Base-by-base conservation (phyloP, 164 flowering plant genomes). In the Cinnamomum micranthum region DNA sequence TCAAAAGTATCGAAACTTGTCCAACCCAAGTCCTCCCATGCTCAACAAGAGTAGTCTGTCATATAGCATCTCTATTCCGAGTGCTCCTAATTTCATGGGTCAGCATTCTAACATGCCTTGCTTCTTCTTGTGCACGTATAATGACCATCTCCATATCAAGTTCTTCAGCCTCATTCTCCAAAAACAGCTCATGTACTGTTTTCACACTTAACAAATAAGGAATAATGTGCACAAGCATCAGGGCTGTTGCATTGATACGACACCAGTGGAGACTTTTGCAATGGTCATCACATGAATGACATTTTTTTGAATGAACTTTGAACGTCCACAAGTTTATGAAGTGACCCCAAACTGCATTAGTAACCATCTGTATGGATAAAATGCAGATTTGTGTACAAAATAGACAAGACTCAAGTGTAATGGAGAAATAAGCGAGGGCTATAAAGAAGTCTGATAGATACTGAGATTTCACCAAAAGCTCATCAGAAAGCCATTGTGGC, bases 11-110 rank as follows among this genome's bases (percentile, higher is more conserved):
- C 33, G 0, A 31, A 31, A 28, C 31, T 31, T 31, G 5, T 92
- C 97, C 81, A 92, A 70, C 12, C 77, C 91, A 82, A 6, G 94
- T 90, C 80, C 95, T 85, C 19, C 97, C 94, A 47, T 91, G 74
- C 82, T 92, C 95, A 71, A 92, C 88, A 75, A 91, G 94, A 20
- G 97, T 91, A 15, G 97, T 90, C 73, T 84, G 90, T 20, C 88
- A 75, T 70, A 92, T 91, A 2, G 97, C 90, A 74, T 92, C 92
- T 58, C 97, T 84, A 75, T 92, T 92, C 22, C 91, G 85, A 23
- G 97, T 92, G 82, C 97, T 92, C 81, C 95, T 85, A 73, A 92
- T 91, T 80, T 92, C 97, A 85, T 88, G 95, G 50, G 97, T 92
- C 55, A 92, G 83, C 95, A 92, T 92, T 79, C 97, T 87, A 58